Evolutionary conservation across 2,329 filamentous ascomycete genomes (phyloP).

Genomic region (Cladophialophora exuberans): DNA sequence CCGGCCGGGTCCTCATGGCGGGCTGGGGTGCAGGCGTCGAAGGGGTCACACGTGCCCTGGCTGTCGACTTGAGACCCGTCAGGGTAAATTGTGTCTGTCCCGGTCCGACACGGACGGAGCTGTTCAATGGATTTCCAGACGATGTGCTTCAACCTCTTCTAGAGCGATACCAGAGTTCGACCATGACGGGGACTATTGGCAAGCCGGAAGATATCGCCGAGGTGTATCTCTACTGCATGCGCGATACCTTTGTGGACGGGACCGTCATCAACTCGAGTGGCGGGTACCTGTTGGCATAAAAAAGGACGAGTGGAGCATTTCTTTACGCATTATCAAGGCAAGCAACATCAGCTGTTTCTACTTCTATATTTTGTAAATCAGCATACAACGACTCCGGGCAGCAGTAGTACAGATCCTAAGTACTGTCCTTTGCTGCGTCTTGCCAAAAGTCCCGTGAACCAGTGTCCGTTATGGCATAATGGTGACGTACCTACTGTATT

Average conservation of each 20-base stretch:
- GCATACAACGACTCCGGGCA: too few relatives aligned
- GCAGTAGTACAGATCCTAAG: too few relatives aligned
- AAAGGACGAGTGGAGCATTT: not conserved
- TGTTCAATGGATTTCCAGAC: constrained; percentile 6
- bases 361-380: not conserved
- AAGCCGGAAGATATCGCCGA: constrained; percentile 46
- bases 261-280: constrained; percentile 40
- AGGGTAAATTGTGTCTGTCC: constrained; percentile 48
- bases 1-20: constrained; percentile 49
- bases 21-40: constrained; percentile 36
- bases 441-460: not conserved
- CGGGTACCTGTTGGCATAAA: constrained; percentile 38
- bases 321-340: not conserved
- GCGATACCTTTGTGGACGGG: constrained; percentile 46
- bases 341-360: not conserved
- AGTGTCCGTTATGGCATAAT: too few relatives aligned
- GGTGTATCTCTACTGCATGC: constrained; percentile 51
- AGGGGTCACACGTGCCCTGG: constrained; percentile 42
- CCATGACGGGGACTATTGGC: constrained; percentile 36
- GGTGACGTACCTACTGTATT: not conserved
- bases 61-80: constrained; percentile 47
- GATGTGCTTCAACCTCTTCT: constrained; percentile 33
- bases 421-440: not conserved
- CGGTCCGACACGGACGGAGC: constrained; percentile 44
- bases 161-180: constrained; percentile 40